phyloP scores from a whole-genome alignment of 176 grass and related monocot species.

The Avena atlantica region DNA sequence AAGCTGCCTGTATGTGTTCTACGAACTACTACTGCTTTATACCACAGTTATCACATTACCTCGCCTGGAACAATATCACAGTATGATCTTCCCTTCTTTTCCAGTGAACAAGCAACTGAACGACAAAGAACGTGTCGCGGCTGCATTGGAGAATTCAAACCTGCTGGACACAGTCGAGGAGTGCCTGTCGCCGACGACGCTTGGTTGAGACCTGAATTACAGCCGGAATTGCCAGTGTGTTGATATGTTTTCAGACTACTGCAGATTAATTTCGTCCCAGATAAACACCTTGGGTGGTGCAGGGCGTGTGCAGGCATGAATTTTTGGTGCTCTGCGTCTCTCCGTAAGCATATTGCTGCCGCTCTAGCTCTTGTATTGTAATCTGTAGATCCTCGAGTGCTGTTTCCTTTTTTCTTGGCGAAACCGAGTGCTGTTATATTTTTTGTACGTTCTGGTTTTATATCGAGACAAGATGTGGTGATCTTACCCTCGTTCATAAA shows the following conservation, averaged over 20 bases:
- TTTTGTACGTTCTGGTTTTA: conserved; percentile 9
- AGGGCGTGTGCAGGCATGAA: conserved; percentile 23
- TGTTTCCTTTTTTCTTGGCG: neutral
- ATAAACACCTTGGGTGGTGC: neutral
- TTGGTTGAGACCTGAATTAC: conserved; percentile 55
- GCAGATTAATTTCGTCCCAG: no score
- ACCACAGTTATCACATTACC: neutral
- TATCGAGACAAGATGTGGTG: neutral
- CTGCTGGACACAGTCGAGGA: conserved; percentile 78
- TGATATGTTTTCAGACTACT: neutral
- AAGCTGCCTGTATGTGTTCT: conserved; percentile 65
- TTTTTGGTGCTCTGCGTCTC: conserved; percentile 9
- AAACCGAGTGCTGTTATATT: neutral
- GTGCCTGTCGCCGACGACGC: conserved; percentile 78
- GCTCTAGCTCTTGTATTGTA: conserved; percentile 11
- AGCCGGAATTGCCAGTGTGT: neutral
- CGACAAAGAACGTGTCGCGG: conserved; percentile 93
- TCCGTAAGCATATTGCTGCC: neutral
- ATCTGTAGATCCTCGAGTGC: neutral
- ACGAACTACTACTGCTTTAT: neutral
- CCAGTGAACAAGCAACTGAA: conserved; percentile 98
- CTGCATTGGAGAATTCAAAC: conserved; percentile 83
- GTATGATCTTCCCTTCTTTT: conserved; percentile 24
- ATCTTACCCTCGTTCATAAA: neutral
- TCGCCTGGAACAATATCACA: conserved; percentile 21